Evolutionary conservation across 108 stramenopile species (phyloP), one percentile per base, ranked within the genome.

Genomic region (Stephanodiscus triporus): DNA sequence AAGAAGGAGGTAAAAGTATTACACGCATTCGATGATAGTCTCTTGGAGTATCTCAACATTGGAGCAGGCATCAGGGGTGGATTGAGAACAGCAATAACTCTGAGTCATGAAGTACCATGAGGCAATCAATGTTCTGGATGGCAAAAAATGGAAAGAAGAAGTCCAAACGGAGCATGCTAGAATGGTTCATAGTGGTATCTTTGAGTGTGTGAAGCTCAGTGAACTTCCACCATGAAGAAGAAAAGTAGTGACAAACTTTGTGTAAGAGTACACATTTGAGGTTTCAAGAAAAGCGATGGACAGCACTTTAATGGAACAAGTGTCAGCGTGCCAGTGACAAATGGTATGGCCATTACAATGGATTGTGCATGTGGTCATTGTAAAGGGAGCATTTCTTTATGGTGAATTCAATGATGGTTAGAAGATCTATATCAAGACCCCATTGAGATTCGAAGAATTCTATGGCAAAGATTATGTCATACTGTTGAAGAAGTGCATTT

Each of bases 51-150:
- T n/a, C n/a, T n/a, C n/a, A n/a, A n/a, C n/a, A n/a, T n/a, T n/a
- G n/a, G n/a, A n/a, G n/a, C n/a, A n/a, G 36, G 36, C 6, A 36
- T 74, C 20, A 73, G 74, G 7, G 73, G 60, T 16, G 80, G 80
- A 27, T 81, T 48, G 22, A 2, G 5, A 19, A 81, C 29, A 75
- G 58, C 1, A 30, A 47, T 29, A 81, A 19, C 20, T 81, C 14
- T 68, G 75, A 24, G 68, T 76, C 26, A 65, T 81, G 26, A 81
- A 14, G 4, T 81, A 75, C 56, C 55, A 81, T 27, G 23, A 81
- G 36, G 68, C 80, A 23, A 76, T 81, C 59, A 9, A 36, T 13
- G 38, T 29, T 9, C 13, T 17, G 24, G 73, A 75, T 60, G 24
- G 38, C 24, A 56, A 48, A 23, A 36, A 68, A 3, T 75, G 73